Base-by-base conservation (phyloP, 768 basidiomycete genomes). In the Roridomyces roridus region DNA sequence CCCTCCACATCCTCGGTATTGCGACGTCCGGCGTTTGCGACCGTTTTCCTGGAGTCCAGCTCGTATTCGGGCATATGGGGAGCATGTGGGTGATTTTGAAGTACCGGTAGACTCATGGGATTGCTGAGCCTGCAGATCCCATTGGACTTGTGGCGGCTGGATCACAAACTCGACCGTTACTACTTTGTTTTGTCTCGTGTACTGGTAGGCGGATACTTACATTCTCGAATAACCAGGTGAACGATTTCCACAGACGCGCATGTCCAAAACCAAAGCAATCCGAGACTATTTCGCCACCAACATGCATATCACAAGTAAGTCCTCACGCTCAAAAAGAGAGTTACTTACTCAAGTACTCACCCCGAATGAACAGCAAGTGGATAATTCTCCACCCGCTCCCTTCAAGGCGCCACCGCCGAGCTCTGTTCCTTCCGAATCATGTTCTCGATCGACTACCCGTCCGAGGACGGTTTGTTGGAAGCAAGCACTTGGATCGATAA, bases 401-500 rank as follows among this genome's bases (percentile, higher is more conserved):
- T 62, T 20, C 57, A 58, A 18, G 45, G 54, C n/a, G 61, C 61
- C 23, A 58, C 58, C 23, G 46, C 56, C 9, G 61, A 62, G 35
- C 44, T 62, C 14, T 55, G 52, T 6, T 15, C 56, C 1, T 54
- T 48, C 9, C 52, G 59, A 5, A 64, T 60, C 14, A 64, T 59
- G 55, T 59, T 59, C 39, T 60, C 62, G 23, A 58, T 64, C 49
- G 63, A 64, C 42, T 64, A 60, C 31, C 63, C 63, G 8, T 64
- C 61, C 29, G 63, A 64, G 29, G 59, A 61, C 40, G 56, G 59
- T 1, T 40, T 64, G 26, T 58, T 60, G 59, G 63, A 64, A 37
- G 63, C 59, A 2, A 60, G 63, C 28, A 51, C 51, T 17, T 64
- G 63, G 63, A 51, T 64, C 36, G 63, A 64, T 28, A 42, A 23